phyloP scores from a whole-genome alignment of 2,329 filamentous ascomycete species.

The Colletotrichum kahawae region DNA sequence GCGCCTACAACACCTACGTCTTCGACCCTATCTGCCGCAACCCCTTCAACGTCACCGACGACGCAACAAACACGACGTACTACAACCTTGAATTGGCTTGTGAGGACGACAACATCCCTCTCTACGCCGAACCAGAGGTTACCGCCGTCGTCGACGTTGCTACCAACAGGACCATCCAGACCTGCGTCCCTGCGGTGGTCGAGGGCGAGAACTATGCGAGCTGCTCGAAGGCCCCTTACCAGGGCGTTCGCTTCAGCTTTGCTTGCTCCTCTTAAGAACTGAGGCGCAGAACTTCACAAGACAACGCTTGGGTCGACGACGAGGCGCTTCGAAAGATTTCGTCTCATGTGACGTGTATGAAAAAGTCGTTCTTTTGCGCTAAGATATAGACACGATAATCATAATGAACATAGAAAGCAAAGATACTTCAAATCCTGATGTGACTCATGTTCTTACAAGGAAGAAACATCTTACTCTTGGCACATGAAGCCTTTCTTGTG shows the following conservation, averaged over 20 bases:
- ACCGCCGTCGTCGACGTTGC: constrained; percentile 2
- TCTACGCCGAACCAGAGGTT: not conserved
- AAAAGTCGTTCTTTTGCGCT: not conserved
- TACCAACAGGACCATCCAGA: constrained; percentile 3
- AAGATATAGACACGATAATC: not conserved
- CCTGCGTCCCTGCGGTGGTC: constrained; percentile 62
- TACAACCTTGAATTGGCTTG: constrained; percentile 10
- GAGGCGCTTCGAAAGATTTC: fast-evolving
- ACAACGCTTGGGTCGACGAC: not conserved
- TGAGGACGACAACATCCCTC: not conserved
- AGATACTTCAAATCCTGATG: fast-evolving
- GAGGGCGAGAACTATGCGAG: constrained; percentile 86
- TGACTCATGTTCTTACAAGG: fast-evolving
- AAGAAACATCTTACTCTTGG: not conserved
- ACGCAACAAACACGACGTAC: not conserved
- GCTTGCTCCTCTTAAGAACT: not conserved
- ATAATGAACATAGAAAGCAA: not conserved
- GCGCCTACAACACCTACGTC: not conserved
- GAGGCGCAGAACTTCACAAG: not conserved
- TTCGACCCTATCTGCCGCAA: constrained; percentile 8
- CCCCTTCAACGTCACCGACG: constrained; percentile 11
- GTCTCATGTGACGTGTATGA: fast-evolving
- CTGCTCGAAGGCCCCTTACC: not conserved
- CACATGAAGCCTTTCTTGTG: not conserved
- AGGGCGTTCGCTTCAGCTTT: not conserved